Percentiles rank a stretch among this genome's conserved stretches.
These are phyloP conservation scores for Cocos nucifera DNA, from an alignment of 176 grass and related monocot genomes.

Conservation along the genomic window DNA sequence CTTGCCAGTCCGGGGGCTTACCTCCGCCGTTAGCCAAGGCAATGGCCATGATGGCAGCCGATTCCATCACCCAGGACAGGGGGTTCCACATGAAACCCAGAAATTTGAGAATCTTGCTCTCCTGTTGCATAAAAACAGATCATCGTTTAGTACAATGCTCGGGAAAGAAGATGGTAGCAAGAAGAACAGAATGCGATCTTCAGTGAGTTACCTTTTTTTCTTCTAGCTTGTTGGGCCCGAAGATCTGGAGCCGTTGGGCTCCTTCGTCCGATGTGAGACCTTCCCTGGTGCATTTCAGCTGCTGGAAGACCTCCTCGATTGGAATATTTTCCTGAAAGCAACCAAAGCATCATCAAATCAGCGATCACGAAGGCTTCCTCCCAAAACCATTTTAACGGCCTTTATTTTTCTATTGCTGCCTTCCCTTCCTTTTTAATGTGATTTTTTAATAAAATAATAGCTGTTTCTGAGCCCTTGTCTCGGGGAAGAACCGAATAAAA, in stretches of 20 bases:
- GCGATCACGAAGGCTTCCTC: too few species aligned
- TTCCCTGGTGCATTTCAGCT: slow-evolving; percentile 5
- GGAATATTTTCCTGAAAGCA: slow-evolving; percentile 1
- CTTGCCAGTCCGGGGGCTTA: slow-evolving; percentile 2
- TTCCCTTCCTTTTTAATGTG: too few species aligned
- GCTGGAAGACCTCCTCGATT: slow-evolving; percentile 1
- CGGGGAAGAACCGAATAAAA: too few species aligned
- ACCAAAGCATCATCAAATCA: too few species aligned
- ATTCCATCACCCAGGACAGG: slow-evolving; percentile 6
- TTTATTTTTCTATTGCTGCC: too few species aligned
- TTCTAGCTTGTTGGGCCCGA: slow-evolving; percentile 7
- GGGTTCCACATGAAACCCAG: slow-evolving; percentile 12
- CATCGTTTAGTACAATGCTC: too few species aligned
- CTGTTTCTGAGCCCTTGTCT: too few species aligned
- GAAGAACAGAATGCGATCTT: too few species aligned
- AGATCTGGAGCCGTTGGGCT: neutral
- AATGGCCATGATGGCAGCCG: slow-evolving; percentile 3
- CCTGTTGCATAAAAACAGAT: neutral
- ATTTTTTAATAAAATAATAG: too few species aligned
- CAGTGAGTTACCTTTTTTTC: neutral
- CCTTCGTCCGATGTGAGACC: slow-evolving; percentile 1
- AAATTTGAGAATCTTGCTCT: slow-evolving; percentile 4
- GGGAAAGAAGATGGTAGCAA: too few species aligned
- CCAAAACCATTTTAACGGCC: too few species aligned
- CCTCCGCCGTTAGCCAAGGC: neutral